Base-by-base conservation (phyloP, 768 basidiomycete genomes). In the Russula olivacea region DNA sequence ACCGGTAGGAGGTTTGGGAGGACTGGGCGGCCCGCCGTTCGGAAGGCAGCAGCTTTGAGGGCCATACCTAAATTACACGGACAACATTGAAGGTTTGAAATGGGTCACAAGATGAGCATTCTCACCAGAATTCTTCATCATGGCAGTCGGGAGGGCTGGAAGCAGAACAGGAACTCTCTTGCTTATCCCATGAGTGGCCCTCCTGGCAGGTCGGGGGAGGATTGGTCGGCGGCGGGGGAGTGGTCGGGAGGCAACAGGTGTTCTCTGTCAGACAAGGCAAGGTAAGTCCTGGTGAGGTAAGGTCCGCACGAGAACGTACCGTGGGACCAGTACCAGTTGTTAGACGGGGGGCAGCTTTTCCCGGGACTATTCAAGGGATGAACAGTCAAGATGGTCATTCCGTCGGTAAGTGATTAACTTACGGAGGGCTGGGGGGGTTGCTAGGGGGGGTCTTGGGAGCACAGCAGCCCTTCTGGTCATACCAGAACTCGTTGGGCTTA, bases 1-100 rank as follows among this genome's bases (percentile, higher is more conserved):
- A 52, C 77, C 80, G 49, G 73, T 73, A 28, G 83, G 82, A n/a
- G 83, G 82, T n/a, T 73, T 54, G 6, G 79, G 77, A 6, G 78
- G 74, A 49, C 68, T 69, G 19, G 76, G 72, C 1, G 76, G 75
- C 52, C 82, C 83, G 23, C 75, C 75, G 48, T 69, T 41, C 15
- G 77, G 78, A 61, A 83, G 69, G 69, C 82, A 83, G 69, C 76
- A 79, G n/a, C 68, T 68, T 64, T 74, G 75, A 25, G 55, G 58
- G 1, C 64, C 50, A 59, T 71, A 77, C 71, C 76, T 76, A 47
- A 36, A 50, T 36, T 38, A 28, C 1, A 19, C 55, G 21, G 6
- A 32, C 1, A 54, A 23, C 38, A 45, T 55, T 21, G 45, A 28
- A 43, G 6, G 49, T 1, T 23, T n/a, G 12, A 23, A 30, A 21